These are phyloP conservation scores for Gossypium trilobum DNA, from an alignment of 441 rosid species.

Conservation along the genomic window DNA sequence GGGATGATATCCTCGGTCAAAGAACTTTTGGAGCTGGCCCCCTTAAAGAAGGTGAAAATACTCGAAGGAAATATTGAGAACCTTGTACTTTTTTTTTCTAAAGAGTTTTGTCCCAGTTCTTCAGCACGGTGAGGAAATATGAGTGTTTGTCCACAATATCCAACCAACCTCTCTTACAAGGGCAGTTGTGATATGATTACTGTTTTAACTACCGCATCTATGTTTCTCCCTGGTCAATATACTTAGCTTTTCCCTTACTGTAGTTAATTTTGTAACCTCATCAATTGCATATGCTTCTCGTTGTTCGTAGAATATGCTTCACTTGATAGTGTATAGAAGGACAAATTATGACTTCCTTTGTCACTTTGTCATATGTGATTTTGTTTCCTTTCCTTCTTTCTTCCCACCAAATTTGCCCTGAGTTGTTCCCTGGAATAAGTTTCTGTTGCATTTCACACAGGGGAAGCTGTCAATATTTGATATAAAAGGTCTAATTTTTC, in stretches of 20 bases:
- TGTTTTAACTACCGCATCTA: background rate
- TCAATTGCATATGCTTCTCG: background rate
- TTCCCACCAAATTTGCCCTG: background rate
- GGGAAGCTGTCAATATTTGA: background rate
- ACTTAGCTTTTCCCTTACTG: background rate
- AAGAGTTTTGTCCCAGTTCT: background rate
- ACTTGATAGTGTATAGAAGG: constrained; percentile 8
- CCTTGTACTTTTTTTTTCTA: background rate
- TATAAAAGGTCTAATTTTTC: background rate
- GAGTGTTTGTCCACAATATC: background rate
- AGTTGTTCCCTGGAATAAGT: background rate
- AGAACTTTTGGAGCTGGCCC: constrained; percentile 85
- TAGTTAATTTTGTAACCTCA: background rate
- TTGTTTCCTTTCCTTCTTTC: background rate
- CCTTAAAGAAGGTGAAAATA: constrained; percentile 62
- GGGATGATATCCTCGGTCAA: constrained; percentile 85
- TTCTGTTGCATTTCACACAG: background rate
- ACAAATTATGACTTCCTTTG: background rate
- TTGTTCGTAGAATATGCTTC: background rate
- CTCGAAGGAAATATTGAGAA: constrained; percentile 2
- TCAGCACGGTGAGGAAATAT: background rate
- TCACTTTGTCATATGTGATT: background rate
- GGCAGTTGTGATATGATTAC: background rate
- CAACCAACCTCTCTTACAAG: background rate
- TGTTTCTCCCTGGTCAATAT: background rate